Percentiles rank a stretch among this genome's conserved stretches.
Evolutionary conservation across 2,329 filamentous ascomycete species (phyloP).

Genomic region (Hirsutella minnesotensis): DNA sequence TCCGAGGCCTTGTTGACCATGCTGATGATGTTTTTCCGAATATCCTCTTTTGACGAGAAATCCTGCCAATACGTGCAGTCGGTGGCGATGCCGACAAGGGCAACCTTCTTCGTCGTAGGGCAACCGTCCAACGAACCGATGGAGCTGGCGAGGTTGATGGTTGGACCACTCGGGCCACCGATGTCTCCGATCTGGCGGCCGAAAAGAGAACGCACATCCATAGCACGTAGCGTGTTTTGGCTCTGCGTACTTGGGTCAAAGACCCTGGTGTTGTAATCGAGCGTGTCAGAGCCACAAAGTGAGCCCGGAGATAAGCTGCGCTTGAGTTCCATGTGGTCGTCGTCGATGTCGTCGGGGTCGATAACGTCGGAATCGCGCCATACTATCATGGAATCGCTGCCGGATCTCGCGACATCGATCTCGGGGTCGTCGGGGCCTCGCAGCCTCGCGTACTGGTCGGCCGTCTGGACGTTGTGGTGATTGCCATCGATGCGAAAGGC

Average conservation of each 20-base stretch:
- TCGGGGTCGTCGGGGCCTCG: conserved; percentile 61
- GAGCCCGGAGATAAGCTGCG: conserved; percentile 34
- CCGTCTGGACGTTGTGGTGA: conserved; percentile 77
- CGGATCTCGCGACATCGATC: conserved; percentile 33
- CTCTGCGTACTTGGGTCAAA: conserved; percentile 51
- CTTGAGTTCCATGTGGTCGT: conserved; percentile 50
- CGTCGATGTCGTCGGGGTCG: conserved; percentile 5
- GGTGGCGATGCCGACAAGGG: conserved; percentile 80
- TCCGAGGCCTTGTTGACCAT: conserved; percentile 79
- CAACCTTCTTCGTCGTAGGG: conserved; percentile 80
- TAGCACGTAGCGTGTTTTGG: conserved; percentile 44
- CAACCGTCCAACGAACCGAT: conserved; percentile 82
- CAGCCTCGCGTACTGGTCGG: conserved; percentile 60
- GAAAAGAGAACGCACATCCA: conserved; percentile 55
- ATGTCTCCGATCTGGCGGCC: conserved; percentile 62
- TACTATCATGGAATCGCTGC: conserved; percentile 72
- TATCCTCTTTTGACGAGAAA: conserved; percentile 52
- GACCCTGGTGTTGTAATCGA: conserved; percentile 62
- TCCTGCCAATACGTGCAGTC: conserved; percentile 77
- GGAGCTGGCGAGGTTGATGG: conserved; percentile 60
- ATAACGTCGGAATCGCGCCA: conserved; percentile 84
- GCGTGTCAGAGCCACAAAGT: conserved; percentile 61
- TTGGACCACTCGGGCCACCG: conserved; percentile 53
- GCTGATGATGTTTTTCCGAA: conserved; percentile 64
- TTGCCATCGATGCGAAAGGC: conserved; percentile 72